phyloP scores from a whole-genome alignment of 2,329 filamentous ascomycete species.

The Pyrenochaeta sp. region DNA sequence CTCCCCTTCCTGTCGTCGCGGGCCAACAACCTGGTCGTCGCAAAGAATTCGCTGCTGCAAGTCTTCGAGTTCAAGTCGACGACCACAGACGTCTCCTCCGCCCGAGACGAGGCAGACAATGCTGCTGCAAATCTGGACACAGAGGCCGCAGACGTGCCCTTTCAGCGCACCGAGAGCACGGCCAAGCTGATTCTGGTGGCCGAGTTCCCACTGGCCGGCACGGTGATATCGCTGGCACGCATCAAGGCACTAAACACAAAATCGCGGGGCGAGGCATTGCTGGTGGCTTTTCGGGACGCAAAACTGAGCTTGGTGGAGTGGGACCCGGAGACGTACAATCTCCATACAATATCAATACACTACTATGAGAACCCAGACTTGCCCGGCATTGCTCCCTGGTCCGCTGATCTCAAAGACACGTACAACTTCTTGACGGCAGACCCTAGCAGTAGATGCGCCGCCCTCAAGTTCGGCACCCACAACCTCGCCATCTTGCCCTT shows the following conservation, averaged over 20 bases:
- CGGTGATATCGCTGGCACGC: constrained; percentile 80
- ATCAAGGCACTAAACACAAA: constrained; percentile 76
- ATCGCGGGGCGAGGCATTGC: constrained; percentile 81
- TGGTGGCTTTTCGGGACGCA: constrained; percentile 87
- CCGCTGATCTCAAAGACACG: constrained; percentile 75
- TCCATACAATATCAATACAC: constrained; percentile 92
- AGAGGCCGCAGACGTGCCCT: constrained; percentile 50
- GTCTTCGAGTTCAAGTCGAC: constrained; percentile 80
- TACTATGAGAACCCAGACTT: constrained; percentile 97
- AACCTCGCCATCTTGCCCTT: constrained; percentile 95
- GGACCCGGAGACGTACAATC: constrained; percentile 79
- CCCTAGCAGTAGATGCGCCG: constrained; percentile 89
- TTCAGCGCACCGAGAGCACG: constrained; percentile 69
- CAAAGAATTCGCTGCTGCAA: constrained; percentile 91
- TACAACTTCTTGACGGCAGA: constrained; percentile 86
- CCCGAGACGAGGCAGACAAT: constrained; percentile 50
- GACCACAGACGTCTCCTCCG: constrained; percentile 63
- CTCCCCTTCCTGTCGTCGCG: constrained; percentile 78
- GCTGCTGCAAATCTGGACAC: constrained; percentile 57
- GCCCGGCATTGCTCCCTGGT: constrained; percentile 78
- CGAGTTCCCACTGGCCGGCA: constrained; percentile 84
- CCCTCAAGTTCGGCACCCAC: constrained; percentile 87
- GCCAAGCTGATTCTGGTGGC: constrained; percentile 84
- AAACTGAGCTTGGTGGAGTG: constrained; percentile 94
- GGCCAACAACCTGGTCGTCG: constrained; percentile 85